A percentile compares a stretch with the other conserved stretches of the same genome.
Evolutionary conservation across 768 basidiomycete genomes (phyloP).

Genomic region (Suillus subluteus): DNA sequence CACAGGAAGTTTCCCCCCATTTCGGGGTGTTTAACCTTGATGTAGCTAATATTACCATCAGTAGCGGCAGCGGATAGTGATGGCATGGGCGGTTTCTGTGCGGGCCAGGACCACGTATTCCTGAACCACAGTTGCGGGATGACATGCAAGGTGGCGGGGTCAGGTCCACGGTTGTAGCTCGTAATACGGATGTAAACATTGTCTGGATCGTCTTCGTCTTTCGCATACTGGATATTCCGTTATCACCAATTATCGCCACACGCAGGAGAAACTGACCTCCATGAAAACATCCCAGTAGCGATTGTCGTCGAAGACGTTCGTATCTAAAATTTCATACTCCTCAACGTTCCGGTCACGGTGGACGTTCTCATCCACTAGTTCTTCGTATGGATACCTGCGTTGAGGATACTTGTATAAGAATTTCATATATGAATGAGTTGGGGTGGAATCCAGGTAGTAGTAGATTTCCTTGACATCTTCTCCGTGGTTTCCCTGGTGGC

Average conservation of each 20-base stretch:
- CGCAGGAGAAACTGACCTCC: conserved; percentile 61
- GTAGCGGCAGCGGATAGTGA: conserved; percentile 55
- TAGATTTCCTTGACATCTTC: conserved; percentile 99
- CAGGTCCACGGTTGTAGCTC: conserved; percentile 94
- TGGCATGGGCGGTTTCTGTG: conserved; percentile 68
- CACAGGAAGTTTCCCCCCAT: conserved; percentile 83
- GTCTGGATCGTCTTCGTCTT: conserved; percentile 91
- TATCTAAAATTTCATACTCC: conserved; percentile 95
- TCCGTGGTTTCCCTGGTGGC: conserved; percentile 97
- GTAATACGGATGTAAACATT: conserved; percentile 93
- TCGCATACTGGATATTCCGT: conserved; percentile 75
- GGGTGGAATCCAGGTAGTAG: conserved; percentile 98
- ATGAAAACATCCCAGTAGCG: conserved; percentile 99
- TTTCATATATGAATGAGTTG: conserved; percentile 99
- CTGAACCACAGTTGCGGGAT: conserved; percentile 97
- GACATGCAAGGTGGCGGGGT: conserved; percentile 91
- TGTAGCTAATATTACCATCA: conserved; percentile 55
- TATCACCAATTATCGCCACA: conserved; percentile 15
- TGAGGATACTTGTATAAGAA: conserved; percentile 99
- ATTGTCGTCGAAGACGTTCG: conserved; percentile 88
- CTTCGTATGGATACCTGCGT: conserved; percentile 88
- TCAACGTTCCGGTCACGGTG: conserved; percentile 81
- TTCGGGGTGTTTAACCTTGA: conserved; percentile 73
- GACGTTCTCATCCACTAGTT: conserved; percentile 84
- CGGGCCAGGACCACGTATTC: conserved; percentile 97